Conservation (phyloP, 768 basidiomycete genomes). For the Leucosporidium yakuticum region DNA sequence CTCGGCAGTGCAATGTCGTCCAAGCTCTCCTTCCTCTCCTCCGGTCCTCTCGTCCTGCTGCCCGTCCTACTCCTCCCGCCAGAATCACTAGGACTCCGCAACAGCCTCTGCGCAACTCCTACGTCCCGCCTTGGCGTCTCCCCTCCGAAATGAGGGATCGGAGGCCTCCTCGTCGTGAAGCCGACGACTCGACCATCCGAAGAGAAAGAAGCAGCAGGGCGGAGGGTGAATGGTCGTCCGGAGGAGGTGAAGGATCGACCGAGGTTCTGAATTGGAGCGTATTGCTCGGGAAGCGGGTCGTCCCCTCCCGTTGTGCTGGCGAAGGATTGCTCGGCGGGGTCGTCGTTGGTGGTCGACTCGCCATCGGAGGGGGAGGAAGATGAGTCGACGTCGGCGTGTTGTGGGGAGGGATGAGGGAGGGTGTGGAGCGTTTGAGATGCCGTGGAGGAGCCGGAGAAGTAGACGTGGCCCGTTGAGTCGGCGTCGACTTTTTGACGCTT, state of each 20-base stretch:
- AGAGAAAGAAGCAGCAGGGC: not conserved
- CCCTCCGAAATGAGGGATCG: constrained; percentile 1
- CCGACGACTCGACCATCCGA: constrained; percentile 7
- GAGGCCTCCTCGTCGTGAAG: constrained; percentile 3
- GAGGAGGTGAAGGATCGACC: no score
- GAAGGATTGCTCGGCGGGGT: not conserved
- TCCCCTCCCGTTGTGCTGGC: not conserved
- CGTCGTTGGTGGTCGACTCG: not conserved
- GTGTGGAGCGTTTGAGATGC: no score
- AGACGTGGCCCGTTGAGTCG: not conserved
- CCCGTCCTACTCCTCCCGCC: not conserved
- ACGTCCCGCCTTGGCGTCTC: not conserved
- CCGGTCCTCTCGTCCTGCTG: constrained; percentile 17
- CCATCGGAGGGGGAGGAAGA: not conserved
- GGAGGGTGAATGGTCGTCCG: constrained; percentile 10
- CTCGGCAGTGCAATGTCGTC: constrained; percentile 14
- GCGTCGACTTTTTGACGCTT: constrained; percentile 12
- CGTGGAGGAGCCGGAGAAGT: not conserved
- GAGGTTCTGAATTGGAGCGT: no score
- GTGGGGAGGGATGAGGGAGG: no score
- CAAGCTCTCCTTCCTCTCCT: constrained; percentile 10
- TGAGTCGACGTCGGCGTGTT: no score
- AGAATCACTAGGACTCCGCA: no score
- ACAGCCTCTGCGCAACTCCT: no score
- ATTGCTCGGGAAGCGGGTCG: no score